Conservation (phyloP, 129 eudicot species). For the Lactuca saligna region DNA sequence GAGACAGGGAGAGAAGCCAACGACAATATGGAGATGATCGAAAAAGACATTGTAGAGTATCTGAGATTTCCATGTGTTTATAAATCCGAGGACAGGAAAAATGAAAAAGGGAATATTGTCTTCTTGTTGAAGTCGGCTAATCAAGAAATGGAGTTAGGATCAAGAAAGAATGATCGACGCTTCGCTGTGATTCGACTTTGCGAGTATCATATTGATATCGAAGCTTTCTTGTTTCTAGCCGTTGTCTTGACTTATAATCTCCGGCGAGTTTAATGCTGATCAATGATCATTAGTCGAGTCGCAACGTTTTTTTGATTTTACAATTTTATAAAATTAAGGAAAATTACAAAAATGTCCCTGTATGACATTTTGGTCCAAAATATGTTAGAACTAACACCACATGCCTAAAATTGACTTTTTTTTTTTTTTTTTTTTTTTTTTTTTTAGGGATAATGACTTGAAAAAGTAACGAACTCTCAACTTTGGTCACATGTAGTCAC, state of each 20-base stretch:
- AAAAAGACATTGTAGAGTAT: constrained; percentile 8
- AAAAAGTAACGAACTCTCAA: too few species aligned
- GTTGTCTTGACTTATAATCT: constrained; percentile 12
- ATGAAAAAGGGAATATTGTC: not conserved
- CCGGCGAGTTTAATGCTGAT: not conserved
- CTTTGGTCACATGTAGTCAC: too few species aligned
- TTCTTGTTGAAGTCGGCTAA: constrained; percentile 26
- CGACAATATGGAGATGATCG: constrained; percentile 13
- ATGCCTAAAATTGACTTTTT: too few species aligned
- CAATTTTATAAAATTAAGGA: too few species aligned
- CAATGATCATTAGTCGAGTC: too few species aligned
- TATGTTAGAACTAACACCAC: too few species aligned
- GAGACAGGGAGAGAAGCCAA: not conserved
- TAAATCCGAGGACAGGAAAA: constrained; percentile 9
- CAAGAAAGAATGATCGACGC: constrained; percentile 12
- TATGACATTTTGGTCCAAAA: too few species aligned
- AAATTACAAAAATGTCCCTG: too few species aligned
- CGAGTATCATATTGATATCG: not conserved
- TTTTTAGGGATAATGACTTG: too few species aligned
- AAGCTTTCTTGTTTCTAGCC: constrained; percentile 25
- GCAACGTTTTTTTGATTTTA: too few species aligned
- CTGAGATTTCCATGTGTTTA: constrained; percentile 26
- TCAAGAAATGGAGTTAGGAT: constrained; percentile 10
- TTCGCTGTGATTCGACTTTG: constrained; percentile 18
- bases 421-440: too few species aligned